Evolutionary conservation across 352 stramenopile species (phyloP).

Genomic region (Phytophthora kernoviae): DNA sequence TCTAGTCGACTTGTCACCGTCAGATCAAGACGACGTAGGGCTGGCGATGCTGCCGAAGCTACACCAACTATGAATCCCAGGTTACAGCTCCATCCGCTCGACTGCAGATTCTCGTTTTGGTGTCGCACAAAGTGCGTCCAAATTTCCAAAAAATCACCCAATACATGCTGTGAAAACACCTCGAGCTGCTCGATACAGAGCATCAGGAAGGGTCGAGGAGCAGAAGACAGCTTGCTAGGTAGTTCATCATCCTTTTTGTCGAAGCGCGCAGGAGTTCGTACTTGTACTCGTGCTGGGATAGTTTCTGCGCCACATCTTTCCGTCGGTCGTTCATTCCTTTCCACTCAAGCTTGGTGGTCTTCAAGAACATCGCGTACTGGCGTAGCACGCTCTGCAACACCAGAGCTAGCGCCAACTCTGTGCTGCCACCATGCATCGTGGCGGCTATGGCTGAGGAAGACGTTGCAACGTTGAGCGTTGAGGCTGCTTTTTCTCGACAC

Average conservation of each 20-base stretch:
- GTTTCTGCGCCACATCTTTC: constrained; percentile 21
- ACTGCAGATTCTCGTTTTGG: constrained; percentile 10
- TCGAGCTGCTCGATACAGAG: constrained; percentile 85
- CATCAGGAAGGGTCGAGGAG: constrained; percentile 50
- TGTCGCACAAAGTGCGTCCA: constrained; percentile 61
- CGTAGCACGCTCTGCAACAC: constrained; percentile 48
- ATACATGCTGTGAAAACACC: constrained; percentile 51
- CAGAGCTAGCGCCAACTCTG: constrained; percentile 58
- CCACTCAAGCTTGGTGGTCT: constrained; percentile 15
- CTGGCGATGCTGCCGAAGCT: constrained; percentile 65
- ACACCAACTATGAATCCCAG: constrained; percentile 76
- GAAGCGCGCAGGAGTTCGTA: constrained; percentile 37
- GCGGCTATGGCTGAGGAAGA: not conserved
- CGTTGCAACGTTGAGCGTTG: constrained; percentile 20
- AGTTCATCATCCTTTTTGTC: constrained; percentile 1
- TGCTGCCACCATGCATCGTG: constrained; percentile 32
- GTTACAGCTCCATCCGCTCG: constrained; percentile 8
- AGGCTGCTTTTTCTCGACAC: constrained; percentile 24
- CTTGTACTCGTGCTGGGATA: constrained; percentile 37
- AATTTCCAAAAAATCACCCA: constrained; percentile 76
- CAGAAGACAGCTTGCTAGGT: not conserved
- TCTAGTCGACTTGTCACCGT: constrained; percentile 58
- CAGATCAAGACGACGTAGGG: constrained; percentile 67
- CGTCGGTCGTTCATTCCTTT: constrained; percentile 15
- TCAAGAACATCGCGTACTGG: constrained; percentile 31